Evolutionary conservation across 441 rosid species (phyloP), one percentile per base, ranked within the genome.

Genomic region (Cnidoscolus chayamansa): DNA sequence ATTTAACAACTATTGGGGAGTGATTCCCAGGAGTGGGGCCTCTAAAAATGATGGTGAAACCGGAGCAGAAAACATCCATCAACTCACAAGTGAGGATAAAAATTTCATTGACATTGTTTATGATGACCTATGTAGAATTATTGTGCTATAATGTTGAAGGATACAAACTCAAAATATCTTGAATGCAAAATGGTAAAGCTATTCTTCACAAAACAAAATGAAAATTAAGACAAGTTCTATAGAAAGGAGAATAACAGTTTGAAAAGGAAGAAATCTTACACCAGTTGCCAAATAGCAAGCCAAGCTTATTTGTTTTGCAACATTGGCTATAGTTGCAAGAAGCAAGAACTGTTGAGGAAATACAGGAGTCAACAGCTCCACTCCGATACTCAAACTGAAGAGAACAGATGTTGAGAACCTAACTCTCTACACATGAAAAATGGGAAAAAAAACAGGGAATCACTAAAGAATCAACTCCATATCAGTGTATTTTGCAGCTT

Each of bases 341-440:
- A 91, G 86, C 87, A 91, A 82, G 83, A 93, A 93, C 76, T 91
- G 84, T 54, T 77, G 86, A 1, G 97, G 98, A 83, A 87, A 90
- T 37, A 73, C 37, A 59, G 97, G 98, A 55, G 97, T 91, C 81
- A 91, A 83, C 77, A 93, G 83, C 88, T 93, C 98, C 76, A 93
- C 83, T 73, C 98, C 98, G 73, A 93, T 88, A 84, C 97, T 90
- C 78, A 93, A 81, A 79, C 90, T 93, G 83, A 91, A 91, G 78
- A 91, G 76, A 77, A 91, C 81, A 13, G 98, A 90, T n/a, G 98
- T 90, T 5, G 90, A 77, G 81, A 93, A 90, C 86, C 97, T 80
- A 78, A 93, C 94, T 82, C 98, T 86, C 97, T 93, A 71, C 81
- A 77, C 72, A 76, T 5, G 45, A 79, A 48, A 63, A 25, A 65